Evolutionary conservation across 805 yeast genomes (phyloP), one percentile per base, ranked within the genome.

Genomic region (Candida coquimbonensis): DNA sequence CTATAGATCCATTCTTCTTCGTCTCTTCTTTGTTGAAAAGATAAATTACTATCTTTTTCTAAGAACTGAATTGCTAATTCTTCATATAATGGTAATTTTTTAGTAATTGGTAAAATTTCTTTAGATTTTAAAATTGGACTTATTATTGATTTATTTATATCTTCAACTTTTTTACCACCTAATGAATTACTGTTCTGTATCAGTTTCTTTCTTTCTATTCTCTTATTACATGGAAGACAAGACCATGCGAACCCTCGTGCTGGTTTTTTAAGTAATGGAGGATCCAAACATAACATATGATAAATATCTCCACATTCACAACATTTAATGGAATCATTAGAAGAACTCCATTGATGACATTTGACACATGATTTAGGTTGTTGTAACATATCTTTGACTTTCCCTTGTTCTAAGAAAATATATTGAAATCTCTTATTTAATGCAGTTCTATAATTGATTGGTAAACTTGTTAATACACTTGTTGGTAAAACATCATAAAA

Each of bases 191-290:
- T 42, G 3, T 52, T 59, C 3, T 53, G 48, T 31, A 56, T 42
- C 47, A 41, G 41, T 42, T 48, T 59, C 54, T 35, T 46, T 25
- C 24, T 40, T 42, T 49, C 61, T n/a, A 49, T 52, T 31, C 68
- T 73, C 53, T 78, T 75, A n/a, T 82, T 72, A 66, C 97, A 89
- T 6, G 68, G 61, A 27, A 87, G 90, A 68, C 97, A 89, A 25
- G 87, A 75, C 96, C 96, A 90, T 9, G 88, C 86, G 59, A 87
- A 85, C 1, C 96, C 96, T 47, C 95, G 68, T 38, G 86, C 81
- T 1, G 96, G 96, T 56, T 86, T 86, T 51, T 77, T 77, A 43
- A 76, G 61, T 36, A 88, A 64, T 1, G 96, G 96, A 1, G 96
- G 96, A 49, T 83, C 87, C 40, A 89, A 74, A 57, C 98, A 90